Evolutionary conservation across 1,284 basidiomycete species (phyloP).

Genomic region (Sanghuangporus weigelae): DNA sequence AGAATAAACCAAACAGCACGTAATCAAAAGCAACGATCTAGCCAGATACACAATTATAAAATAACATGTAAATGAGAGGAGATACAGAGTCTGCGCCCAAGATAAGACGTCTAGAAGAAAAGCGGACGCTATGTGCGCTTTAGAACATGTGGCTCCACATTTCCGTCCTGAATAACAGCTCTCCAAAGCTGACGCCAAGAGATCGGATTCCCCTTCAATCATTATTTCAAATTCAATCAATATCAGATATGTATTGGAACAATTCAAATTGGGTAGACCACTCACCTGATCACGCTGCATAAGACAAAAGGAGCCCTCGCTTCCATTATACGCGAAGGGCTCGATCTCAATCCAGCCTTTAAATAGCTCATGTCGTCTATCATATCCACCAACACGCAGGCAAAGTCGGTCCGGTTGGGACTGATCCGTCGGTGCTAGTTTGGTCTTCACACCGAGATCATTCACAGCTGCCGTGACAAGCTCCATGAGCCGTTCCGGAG

Average conservation of each 20-base stretch:
- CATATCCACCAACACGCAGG: slow-evolving; percentile 61
- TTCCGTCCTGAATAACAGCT: slow-evolving; percentile 42
- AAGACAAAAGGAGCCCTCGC: slow-evolving; percentile 55
- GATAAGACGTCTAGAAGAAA: neutral
- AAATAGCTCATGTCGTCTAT: slow-evolving; percentile 53
- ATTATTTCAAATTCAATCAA: slow-evolving; percentile 2
- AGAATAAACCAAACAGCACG: neutral
- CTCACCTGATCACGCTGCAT: slow-evolving; percentile 61
- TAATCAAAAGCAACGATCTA: neutral
- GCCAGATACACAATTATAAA: neutral
- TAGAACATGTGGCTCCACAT: slow-evolving; percentile 51
- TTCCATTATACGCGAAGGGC: slow-evolving; percentile 39
- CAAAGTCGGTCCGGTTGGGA: slow-evolving; percentile 26
- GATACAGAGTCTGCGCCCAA: neutral
- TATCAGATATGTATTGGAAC: neutral
- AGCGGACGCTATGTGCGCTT: neutral
- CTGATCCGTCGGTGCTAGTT: slow-evolving; percentile 29
- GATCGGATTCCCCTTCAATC: slow-evolving; percentile 59
- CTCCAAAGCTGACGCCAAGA: slow-evolving; percentile 74
- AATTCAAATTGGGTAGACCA: slow-evolving; percentile 4
- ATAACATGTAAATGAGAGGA: neutral
- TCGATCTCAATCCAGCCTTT: slow-evolving; percentile 71
- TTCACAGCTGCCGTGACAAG: slow-evolving; percentile 49
- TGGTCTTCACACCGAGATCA: slow-evolving; percentile 45
- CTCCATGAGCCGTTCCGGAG: slow-evolving; percentile 44